Evolutionary conservation across 257 asterid genomes (phyloP), one percentile per base, ranked within the genome.

Genomic region (Solanum sitiens): DNA sequence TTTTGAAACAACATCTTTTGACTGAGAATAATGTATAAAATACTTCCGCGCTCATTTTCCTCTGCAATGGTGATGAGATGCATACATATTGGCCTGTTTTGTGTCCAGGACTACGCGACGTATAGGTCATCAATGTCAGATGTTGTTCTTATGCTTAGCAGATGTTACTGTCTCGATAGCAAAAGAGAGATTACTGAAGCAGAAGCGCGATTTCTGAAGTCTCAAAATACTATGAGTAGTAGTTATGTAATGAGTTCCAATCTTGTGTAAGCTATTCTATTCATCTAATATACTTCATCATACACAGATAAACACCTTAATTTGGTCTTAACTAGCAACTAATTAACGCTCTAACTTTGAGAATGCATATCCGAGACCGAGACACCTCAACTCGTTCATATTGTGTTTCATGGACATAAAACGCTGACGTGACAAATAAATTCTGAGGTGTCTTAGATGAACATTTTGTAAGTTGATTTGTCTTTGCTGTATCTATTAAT

Each of bases 11-110:
- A 15, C 59, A 50, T 50, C 59, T 47, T 14, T 47, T 47, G 20
- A 47, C 59, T 47, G 59, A 47, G 59, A 47, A 47, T 47, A 14
- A 47, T 47, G 59, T 15, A 47, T 50, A 50, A 50, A 50, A 0
- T 21, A 50, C 59, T 50, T 50, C 15, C 59, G 59, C 59, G 3
- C 59, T 2, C 21, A 50, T 15, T 15, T 50, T 50, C 59, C 59
- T n/a, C 63, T 53, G n/a, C 11, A 53, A 53, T 0, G 4, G 63
- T 53, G 63, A 42, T 42, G 63, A 53, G 63, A 53, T 53, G 95
- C 89, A 91, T 95, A 50, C 92, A 91, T 7, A 90, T 94, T 16
- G 95, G 93, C 6, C 88, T 94, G 61, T 33, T 95, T 84, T 94
- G 94, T 61, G 94, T 95, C 27, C 94, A 95, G 73, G 93, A 95